These are phyloP conservation scores for Diospyros lotus DNA, from an alignment of 148 eudicot species.

Conservation along the genomic window DNA sequence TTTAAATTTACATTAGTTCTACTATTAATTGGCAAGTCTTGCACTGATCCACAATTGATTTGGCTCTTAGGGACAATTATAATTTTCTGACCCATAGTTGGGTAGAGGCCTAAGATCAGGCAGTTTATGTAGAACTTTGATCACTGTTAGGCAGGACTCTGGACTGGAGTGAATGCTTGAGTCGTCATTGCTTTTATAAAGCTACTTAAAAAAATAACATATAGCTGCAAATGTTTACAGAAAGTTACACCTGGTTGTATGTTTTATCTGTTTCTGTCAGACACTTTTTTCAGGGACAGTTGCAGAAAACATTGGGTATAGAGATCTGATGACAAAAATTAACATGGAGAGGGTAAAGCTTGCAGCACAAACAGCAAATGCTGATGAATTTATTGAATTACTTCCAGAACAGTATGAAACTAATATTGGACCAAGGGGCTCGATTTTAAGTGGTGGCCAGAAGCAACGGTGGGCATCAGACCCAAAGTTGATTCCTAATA, in stretches of 20 bases:
- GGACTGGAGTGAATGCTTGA: neutral
- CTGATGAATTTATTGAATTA: slow-evolving; percentile 73
- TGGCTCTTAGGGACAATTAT: neutral
- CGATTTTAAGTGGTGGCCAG: slow-evolving; percentile 91
- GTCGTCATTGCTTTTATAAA: neutral
- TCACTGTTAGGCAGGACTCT: neutral
- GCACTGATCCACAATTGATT: neutral
- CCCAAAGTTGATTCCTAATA: neutral
- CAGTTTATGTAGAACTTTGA: neutral
- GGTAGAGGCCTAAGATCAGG: neutral
- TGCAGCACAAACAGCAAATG: slow-evolving; percentile 89
- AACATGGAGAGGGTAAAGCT: slow-evolving; percentile 72
- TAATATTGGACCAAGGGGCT: slow-evolving; percentile 79
- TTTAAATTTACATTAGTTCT: neutral
- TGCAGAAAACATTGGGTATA: slow-evolving; percentile 91
- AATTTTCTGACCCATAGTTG: neutral
- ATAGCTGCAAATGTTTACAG: neutral
- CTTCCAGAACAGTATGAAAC: slow-evolving; percentile 76
- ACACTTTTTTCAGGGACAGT: slow-evolving; percentile 85
- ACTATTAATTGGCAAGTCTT: neutral
- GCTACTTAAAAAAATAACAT: neutral
- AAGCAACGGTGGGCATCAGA: slow-evolving; percentile 65
- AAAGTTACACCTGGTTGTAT: neutral
- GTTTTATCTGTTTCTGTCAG: slow-evolving; percentile 28
- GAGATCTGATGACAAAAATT: slow-evolving; percentile 61